Evolutionary conservation across 768 basidiomycete genomes (phyloP), one percentile per base, ranked within the genome.

Genomic region (Trametes villosa): DNA sequence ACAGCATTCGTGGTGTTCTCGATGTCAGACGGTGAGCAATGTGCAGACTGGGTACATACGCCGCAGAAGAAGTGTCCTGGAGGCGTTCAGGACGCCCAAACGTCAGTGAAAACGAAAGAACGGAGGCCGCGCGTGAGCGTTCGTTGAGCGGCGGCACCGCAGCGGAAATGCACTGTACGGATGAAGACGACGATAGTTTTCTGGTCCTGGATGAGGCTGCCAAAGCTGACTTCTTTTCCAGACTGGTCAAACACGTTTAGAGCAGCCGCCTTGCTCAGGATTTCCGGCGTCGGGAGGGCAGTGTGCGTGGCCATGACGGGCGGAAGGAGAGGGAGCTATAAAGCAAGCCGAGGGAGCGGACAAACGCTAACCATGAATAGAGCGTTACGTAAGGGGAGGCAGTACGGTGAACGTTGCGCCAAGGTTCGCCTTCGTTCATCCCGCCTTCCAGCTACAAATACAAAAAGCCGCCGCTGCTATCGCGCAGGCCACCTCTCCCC

Each of bases 11-110:
- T 38, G 29, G 31, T 41, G 7, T 22, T 33, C 27, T 9, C 46
- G 34, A n/a, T 44, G n/a, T 18, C 33, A 18, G 30, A 20, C 18
- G 38, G 13, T 55, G 26, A 53, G 3, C 9, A 38, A 46, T 17
- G 47, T 33, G 20, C n/a, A 34, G 1, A 41, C 20, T 29, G 45
- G 47, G 38, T 26, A 70, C 81, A 53, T 72, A 86, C 85, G 18
- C 85, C 85, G 62, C 87, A 87, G 65, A 86, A 86, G 68, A 87
- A 87, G 70, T 87, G 85, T 9, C 86, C 86, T 86, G 20, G 7
- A 24, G 18, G 45, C 38, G 26, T 46, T 53, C 27, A 44, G 30
- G 41, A n/a, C 44, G 34, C 9, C 22, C 20, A 30, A 29, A 27
- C 18, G 31, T 48, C n/a, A n/a, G n/a, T n/a, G n/a, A n/a, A n/a